Percentiles rank a stretch among this genome's conserved stretches.
Conservation (phyloP, 2,329 filamentous ascomycete species). For the Beauveria scarabaeidicola region DNA sequence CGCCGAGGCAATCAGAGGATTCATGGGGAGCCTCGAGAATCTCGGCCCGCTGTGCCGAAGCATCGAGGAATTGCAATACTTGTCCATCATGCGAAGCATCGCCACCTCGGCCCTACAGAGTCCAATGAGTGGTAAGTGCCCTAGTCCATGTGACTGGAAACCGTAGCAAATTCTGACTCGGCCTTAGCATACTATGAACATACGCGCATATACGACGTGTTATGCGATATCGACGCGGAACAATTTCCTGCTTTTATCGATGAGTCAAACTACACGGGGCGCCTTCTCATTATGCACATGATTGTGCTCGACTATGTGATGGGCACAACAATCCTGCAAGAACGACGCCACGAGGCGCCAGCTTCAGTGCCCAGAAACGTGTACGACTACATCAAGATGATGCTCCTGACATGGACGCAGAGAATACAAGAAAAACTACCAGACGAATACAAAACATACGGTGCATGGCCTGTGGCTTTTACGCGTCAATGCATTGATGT, state of each 20-base stretch:
- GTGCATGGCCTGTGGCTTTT: conserved; percentile 24
- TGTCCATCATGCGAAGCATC: conserved; percentile 9
- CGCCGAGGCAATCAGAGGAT: not conserved
- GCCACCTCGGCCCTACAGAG: conserved; percentile 2
- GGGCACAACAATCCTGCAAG: conserved; percentile 6
- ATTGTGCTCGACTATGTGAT: conserved; percentile 10
- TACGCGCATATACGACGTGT: conserved; percentile 7
- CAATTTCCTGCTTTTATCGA: conserved; percentile 8
- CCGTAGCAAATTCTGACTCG: not conserved
- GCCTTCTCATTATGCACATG: conserved; percentile 11
- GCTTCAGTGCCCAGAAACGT: conserved; percentile 12
- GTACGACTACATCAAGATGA: conserved; percentile 17
- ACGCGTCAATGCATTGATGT: conserved; percentile 13
- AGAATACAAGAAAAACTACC: conserved; percentile 25
- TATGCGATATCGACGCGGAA: conserved; percentile 2
- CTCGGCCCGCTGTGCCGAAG: conserved; percentile 8
- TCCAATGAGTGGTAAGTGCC: not conserved
- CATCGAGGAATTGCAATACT: conserved; percentile 7
- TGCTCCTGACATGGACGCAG: conserved; percentile 31
- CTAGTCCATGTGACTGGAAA: too few relatives aligned
- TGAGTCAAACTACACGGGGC: conserved; percentile 6
- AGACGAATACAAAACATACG: conserved; percentile 22
- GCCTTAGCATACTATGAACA: conserved; percentile 8
- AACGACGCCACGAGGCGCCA: not conserved
- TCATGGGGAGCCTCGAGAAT: conserved; percentile 3